These are phyloP conservation scores for Lachnellula willkommii DNA, from an alignment of 2,329 filamentous ascomycete species.

Conservation along the genomic window DNA sequence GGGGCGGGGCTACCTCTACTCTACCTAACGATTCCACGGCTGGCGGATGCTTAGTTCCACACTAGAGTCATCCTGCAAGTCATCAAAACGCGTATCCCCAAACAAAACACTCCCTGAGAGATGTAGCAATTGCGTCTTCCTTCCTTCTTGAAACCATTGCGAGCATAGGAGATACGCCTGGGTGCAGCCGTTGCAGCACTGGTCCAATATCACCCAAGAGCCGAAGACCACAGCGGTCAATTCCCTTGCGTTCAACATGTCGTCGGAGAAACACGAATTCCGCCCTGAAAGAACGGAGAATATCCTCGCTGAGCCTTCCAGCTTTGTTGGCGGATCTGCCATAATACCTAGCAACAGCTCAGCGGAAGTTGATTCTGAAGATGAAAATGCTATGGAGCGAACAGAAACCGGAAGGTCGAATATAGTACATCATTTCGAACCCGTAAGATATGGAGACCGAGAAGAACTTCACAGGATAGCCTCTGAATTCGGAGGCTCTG, in stretches of 20 bases:
- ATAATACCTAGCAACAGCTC: conserved; percentile 7
- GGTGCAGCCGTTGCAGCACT: neutral
- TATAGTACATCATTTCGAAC: conserved; percentile 20
- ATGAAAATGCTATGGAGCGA: conserved; percentile 6
- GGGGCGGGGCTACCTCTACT: too few species aligned
- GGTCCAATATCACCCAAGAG: neutral
- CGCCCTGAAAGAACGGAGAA: conserved; percentile 10
- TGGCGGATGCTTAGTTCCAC: neutral
- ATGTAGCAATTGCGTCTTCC: neutral
- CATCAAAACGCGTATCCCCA: neutral
- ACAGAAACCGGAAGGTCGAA: conserved; percentile 14
- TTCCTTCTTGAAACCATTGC: neutral
- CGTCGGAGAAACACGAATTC: conserved; percentile 6
- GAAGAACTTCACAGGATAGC: conserved; percentile 26
- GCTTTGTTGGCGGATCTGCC: conserved; percentile 9
- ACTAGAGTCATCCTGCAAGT: neutral
- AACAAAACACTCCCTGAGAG: neutral
- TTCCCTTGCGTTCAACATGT: conserved; percentile 3
- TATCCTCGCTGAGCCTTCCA: conserved; percentile 7
- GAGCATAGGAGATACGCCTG: neutral
- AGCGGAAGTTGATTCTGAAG: conserved; percentile 6
- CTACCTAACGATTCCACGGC: too few species aligned
- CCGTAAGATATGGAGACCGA: conserved; percentile 23
- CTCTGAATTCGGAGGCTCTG: conserved; percentile 16
- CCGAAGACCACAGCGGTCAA: neutral